Base-by-base conservation (phyloP, 2,329 filamentous ascomycete species). In the Aspergillus aculeatinus region DNA sequence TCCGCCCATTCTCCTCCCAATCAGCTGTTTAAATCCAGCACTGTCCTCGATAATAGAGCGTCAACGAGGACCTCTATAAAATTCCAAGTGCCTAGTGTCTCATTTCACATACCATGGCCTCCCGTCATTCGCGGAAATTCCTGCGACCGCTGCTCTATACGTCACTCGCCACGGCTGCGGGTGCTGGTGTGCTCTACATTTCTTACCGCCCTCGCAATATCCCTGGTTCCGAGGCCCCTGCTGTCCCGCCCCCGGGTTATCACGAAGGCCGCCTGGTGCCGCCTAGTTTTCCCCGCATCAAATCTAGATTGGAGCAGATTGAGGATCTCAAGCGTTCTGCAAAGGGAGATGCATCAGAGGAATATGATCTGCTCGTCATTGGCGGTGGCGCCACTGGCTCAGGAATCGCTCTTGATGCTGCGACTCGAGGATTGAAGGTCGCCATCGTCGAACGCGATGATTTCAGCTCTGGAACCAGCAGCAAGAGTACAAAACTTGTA, bases 401-500 rank as follows among this genome's bases (percentile, higher is more conserved):
- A 5, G 90, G 90, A 25, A 91, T 95, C 68, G 90, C 91, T 12
- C 83, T 95, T 50, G 90, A 95, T 76, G 90, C 90, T 39, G 89
- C 87, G 23, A 93, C 90, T 2, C 84, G 90, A 67, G 90, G 90
- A 2, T 79, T 94, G 69, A 91, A 88, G 77, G 90, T 95, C 60
- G 90, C 91, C 12, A 78, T 93, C 54, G 89, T 95, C 16, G 90
- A 95, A 78, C 83, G 90, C 63, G 91, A 94, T 74, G 90, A 95
- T 76, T 95, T 94, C 74, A 88, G 88, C 68, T 84, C 88, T 63
- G 90, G 91, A 31, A 94, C 90, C 47, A 92, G 89, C 79, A 91
- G 89, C 76, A 94, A 94, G 80, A 92, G 89, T 79, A 95, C 90
- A 52, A 95, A 95, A 78, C 82, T 95, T 56, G 91, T 95, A 19